Conservation (phyloP, 208 protist genomes). For the Entamoeba moshkovskii region DNA sequence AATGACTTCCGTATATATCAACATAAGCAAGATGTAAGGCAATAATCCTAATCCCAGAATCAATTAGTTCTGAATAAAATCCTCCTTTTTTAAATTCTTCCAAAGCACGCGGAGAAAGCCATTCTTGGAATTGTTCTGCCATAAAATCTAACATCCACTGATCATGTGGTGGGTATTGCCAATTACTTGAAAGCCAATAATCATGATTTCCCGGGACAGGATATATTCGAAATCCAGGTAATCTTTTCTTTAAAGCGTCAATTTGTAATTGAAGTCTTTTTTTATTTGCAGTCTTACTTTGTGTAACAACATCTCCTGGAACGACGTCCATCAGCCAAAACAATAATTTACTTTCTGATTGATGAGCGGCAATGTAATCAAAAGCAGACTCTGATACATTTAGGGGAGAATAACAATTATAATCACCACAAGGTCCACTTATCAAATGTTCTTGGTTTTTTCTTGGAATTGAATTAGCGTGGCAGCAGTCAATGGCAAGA, state of each 20-base stretch:
- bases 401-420: not conserved
- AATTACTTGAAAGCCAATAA: not conserved
- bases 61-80: not conserved
- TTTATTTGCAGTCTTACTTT: not conserved
- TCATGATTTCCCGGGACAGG: not conserved
- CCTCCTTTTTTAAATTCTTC: not conserved
- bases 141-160: not conserved
- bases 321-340: not conserved
- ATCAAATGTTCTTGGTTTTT: not conserved
- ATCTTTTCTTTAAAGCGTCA: not conserved
- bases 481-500: not conserved
- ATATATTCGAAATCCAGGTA: not conserved
- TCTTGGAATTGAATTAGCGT: not conserved
- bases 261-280: not conserved
- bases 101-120: not conserved
- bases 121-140: not conserved
- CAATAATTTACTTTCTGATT: not conserved
- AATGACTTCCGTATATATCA: not conserved
- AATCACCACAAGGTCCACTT: not conserved
- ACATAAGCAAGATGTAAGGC: not conserved
- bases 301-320: not conserved
- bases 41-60: not conserved
- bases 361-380: not conserved
- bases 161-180: not conserved
- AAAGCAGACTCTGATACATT: not conserved